Evolutionary conservation across 108 stramenopile species (phyloP), one percentile per base, ranked within the genome.

Genomic region (Ochromonas danica): DNA sequence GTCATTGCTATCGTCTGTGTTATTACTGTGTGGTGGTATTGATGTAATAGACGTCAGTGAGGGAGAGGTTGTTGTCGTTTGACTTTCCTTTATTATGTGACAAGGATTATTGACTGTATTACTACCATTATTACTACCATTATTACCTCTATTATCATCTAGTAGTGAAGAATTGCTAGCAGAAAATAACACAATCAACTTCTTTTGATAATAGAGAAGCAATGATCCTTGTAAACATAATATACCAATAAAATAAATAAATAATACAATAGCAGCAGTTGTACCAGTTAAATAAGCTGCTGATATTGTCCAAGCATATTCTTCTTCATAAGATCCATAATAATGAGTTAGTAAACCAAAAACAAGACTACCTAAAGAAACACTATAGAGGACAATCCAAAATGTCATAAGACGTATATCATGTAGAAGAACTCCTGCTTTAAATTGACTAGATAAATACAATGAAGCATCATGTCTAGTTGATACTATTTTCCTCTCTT

Each of bases 271-370:
- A 28, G 63, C 27, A 28, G 63, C 30, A 28, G 10, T 36, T 10
- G 25, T 36, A 35, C 63, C 63, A 67, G 14, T 67, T 25, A 67
- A 31, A 67, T 67, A 67, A 28, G 30, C 63, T 25, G 31, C 31
- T 10, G 63, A 67, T 36, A 67, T 10, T 36, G 31, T 33, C 63
- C 63, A 67, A 10, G 30, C 63, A 67, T 67, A 67, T 67, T 67
- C 30, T 3, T 31, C 33, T 6, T 33, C 31, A 67, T 67, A 67
- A 6, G 63, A 31, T 35, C 63, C 31, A 67, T 67, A 67, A 36
- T 35, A 31, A 28, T 14, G 33, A 3, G 17, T 67, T 36, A 67
- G 31, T 35, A 28, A 14, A 25, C 63, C 31, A 67, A 14, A 67
- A 6, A 67, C 17, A 51, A 22, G 45, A n/a, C n/a, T n/a, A n/a